Evolutionary conservation across 2,329 filamentous ascomycete species (phyloP).

Genomic region (Shiraia sp.): DNA sequence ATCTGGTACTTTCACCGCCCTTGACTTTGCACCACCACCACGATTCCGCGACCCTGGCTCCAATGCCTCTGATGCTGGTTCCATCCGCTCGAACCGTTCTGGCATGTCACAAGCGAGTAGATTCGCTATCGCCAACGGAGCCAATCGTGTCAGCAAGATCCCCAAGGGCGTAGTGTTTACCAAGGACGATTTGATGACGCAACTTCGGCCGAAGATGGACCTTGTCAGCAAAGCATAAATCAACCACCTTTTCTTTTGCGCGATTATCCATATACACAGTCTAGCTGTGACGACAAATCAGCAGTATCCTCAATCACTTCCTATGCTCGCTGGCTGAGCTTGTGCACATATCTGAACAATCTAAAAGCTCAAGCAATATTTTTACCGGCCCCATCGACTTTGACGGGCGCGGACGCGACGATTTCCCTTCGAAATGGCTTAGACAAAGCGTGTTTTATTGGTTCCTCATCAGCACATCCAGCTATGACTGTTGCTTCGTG

Average conservation of each 20-base stretch:
- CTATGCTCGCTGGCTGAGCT: conserved; percentile 41
- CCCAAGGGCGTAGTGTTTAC: conserved; percentile 83
- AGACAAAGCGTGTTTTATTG: conserved; percentile 27
- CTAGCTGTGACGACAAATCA: conserved; percentile 23
- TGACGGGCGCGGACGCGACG: conserved; percentile 28
- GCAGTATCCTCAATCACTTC: conserved; percentile 9
- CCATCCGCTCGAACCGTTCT: conserved; percentile 70
- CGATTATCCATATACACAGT: conserved; percentile 10
- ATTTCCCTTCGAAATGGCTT: conserved; percentile 33
- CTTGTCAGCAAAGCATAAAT: conserved; percentile 45
- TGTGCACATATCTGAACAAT: conserved; percentile 9
- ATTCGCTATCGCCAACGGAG: conserved; percentile 76
- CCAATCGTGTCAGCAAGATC: conserved; percentile 83
- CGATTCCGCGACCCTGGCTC: conserved; percentile 62
- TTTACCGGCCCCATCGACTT: conserved; percentile 12
- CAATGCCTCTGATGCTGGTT: conserved; percentile 51
- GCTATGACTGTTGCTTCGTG: conserved; percentile 4
- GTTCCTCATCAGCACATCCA: conserved; percentile 11
- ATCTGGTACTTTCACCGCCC: conserved; percentile 74
- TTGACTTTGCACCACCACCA: conserved; percentile 80
- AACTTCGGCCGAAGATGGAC: conserved; percentile 62
- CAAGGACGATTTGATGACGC: conserved; percentile 64
- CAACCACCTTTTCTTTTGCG: conserved; percentile 7
- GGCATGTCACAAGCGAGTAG: conserved; percentile 73
- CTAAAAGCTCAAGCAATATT: conserved; percentile 30